phyloP scores from a whole-genome alignment of 225 moss, liverwort and hornwort species.

The Lunularia cruciata region DNA sequence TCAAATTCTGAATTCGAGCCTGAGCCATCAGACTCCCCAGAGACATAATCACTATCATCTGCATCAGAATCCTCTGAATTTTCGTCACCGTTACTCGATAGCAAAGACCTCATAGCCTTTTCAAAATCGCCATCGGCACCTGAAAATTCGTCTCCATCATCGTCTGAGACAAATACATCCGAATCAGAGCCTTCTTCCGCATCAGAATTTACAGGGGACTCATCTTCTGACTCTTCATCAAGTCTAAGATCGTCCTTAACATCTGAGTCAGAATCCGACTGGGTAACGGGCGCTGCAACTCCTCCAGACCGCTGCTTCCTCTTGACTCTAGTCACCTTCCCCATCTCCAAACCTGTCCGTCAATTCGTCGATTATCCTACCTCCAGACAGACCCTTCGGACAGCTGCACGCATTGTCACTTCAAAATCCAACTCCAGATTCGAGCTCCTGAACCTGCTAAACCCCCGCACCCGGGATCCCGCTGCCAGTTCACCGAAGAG shows the following conservation, averaged over 20 bases:
- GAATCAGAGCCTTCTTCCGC: conserved; percentile 20
- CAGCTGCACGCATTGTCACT: conserved; percentile 2
- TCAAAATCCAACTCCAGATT: not conserved
- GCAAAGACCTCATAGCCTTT: conserved; percentile 29
- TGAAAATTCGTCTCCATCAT: conserved; percentile 40
- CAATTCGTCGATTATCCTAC: conserved; percentile 1
- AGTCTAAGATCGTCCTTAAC: conserved; percentile 53
- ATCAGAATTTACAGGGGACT: conserved; percentile 28
- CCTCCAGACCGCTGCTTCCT: conserved; percentile 67
- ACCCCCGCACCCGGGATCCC: too few species aligned
- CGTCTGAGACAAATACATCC: conserved; percentile 38
- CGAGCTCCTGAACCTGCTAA: too few species aligned
- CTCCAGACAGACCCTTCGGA: not conserved
- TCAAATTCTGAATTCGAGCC: not conserved
- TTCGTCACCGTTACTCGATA: conserved; percentile 29
- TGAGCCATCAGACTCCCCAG: conserved; percentile 11
- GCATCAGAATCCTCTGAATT: conserved; percentile 32
- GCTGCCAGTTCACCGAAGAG: too few species aligned
- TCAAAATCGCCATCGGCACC: conserved; percentile 41
- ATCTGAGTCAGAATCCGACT: conserved; percentile 28
- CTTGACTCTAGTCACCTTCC: conserved; percentile 44
- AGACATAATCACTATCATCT: conserved; percentile 15
- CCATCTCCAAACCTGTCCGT: conserved; percentile 45
- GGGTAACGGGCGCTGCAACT: conserved; percentile 43
- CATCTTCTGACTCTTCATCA: conserved; percentile 42